Percentiles rank a stretch among this genome's conserved stretches.
Evolutionary conservation across 2,329 filamentous ascomycete genomes (phyloP).

Genomic region (Bipolaris sorokiniana): DNA sequence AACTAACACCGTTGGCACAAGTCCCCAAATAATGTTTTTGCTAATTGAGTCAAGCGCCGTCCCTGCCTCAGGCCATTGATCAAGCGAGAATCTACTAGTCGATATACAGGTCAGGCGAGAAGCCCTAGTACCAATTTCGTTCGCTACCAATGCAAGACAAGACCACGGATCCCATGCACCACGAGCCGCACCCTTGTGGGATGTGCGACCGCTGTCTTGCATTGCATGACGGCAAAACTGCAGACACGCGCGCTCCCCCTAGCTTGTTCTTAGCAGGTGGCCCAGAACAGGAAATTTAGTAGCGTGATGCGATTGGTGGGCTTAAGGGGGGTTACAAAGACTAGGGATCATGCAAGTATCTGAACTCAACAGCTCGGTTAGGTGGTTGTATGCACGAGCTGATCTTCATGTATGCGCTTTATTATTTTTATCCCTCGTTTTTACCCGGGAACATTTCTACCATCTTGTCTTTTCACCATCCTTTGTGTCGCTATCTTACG

Average conservation of each 20-base stretch:
- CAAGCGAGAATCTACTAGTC: background rate
- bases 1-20: background rate
- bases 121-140: constrained; percentile 1
- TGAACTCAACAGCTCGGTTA: constrained; percentile 10
- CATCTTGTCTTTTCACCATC: background rate
- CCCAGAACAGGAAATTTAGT: constrained; percentile 11
- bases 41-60: background rate
- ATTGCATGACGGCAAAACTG: constrained; percentile 8
- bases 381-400: constrained; percentile 3
- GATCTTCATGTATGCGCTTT: constrained; percentile 6
- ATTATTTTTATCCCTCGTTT: background rate
- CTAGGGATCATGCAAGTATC: constrained; percentile 5
- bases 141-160: background rate
- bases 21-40: constrained; percentile 12
- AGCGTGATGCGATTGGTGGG: constrained; percentile 7
- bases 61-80: background rate
- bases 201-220: constrained; percentile 6
- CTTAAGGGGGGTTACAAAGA: constrained; percentile 1
- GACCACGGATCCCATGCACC: background rate
- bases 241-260: constrained; percentile 1
- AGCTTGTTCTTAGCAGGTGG: constrained; percentile 22
- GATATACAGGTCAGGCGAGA: background rate
- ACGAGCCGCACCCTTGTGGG: constrained; percentile 12
- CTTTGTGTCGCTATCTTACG: background rate
- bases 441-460: constrained; percentile 1